Evolutionary conservation across 768 basidiomycete genomes (phyloP).

Genomic region (Ramaria rubella): DNA sequence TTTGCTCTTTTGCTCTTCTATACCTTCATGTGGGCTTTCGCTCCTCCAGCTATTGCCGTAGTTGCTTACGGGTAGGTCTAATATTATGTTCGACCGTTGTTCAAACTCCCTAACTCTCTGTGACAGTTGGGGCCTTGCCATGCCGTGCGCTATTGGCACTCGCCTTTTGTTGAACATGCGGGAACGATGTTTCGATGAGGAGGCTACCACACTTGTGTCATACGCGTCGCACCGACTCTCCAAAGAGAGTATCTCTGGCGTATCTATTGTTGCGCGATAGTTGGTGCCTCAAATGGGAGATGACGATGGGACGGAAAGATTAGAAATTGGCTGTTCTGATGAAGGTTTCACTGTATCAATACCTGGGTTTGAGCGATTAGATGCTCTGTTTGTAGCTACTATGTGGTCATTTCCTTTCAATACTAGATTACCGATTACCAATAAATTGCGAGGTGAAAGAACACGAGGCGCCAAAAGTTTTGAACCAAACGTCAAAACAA

Average conservation of each 20-base stretch:
- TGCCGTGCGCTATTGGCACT: slow-evolving; percentile 54
- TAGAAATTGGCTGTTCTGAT: background rate
- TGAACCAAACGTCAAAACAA: too few species aligned
- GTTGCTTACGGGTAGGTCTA: background rate
- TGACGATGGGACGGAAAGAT: too few species aligned
- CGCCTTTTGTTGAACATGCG: slow-evolving; percentile 52
- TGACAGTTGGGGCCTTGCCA: slow-evolving; percentile 34
- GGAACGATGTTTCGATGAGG: background rate
- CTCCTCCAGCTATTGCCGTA: background rate
- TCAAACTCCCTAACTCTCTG: background rate
- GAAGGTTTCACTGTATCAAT: too few species aligned
- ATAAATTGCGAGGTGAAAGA: too few species aligned
- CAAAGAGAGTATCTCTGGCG: background rate
- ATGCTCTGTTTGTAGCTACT: too few species aligned
- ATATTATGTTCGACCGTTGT: background rate
- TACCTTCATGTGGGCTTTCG: background rate
- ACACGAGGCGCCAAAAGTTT: too few species aligned
- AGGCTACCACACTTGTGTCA: background rate
- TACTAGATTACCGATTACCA: too few species aligned
- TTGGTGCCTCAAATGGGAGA: too few species aligned
- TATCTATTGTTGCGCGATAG: background rate
- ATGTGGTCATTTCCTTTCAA: too few species aligned
- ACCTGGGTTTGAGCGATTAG: too few species aligned
- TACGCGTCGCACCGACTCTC: background rate
- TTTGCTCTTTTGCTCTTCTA: background rate